A percentile compares a stretch with the other conserved stretches of the same genome.
phyloP scores from a whole-genome alignment of 1,284 basidiomycete genomes.

The Malassezia caprae region DNA sequence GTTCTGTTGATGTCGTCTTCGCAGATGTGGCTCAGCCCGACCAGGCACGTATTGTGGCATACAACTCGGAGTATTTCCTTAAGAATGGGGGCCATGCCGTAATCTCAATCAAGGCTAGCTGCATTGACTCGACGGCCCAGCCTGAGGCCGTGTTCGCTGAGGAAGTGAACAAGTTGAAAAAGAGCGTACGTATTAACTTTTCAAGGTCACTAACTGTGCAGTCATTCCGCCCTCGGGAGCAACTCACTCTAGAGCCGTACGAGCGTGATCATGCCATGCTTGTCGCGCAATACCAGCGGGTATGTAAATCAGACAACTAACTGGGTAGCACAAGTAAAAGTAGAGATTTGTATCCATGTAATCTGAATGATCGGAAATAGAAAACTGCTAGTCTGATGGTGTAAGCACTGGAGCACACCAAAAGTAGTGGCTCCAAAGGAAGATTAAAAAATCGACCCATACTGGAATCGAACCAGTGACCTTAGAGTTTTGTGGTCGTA shows the following conservation, averaged over 20 bases:
- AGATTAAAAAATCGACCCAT: conserved; percentile 20
- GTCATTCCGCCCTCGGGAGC: conserved; percentile 62
- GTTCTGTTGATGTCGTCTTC: conserved; percentile 54
- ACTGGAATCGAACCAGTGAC: conserved; percentile 22
- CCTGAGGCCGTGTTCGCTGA: conserved; percentile 81
- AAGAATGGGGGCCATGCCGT: conserved; percentile 86
- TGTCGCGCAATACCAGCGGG: conserved; percentile 43
- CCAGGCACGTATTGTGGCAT: conserved; percentile 69
- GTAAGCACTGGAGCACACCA: neutral
- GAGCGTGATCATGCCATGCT: conserved; percentile 48
- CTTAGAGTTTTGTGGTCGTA: conserved; percentile 21
- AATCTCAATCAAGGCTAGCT: conserved; percentile 98
- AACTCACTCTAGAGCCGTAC: conserved; percentile 60
- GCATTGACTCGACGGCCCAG: conserved; percentile 88
- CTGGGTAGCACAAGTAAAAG: neutral
- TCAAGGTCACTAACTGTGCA: neutral
- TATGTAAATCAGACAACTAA: conserved; percentile 1
- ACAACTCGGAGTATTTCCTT: conserved; percentile 91
- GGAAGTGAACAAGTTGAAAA: conserved; percentile 76
- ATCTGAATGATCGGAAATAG: neutral
- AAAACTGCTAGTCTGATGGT: neutral
- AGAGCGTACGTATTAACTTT: conserved; percentile 48
- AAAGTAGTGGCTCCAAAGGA: no score
- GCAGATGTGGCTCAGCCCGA: conserved; percentile 97
- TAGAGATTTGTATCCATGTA: conserved; percentile 4